Conservation (phyloP, 345 rosid genomes). For the Salix suchowensis region DNA sequence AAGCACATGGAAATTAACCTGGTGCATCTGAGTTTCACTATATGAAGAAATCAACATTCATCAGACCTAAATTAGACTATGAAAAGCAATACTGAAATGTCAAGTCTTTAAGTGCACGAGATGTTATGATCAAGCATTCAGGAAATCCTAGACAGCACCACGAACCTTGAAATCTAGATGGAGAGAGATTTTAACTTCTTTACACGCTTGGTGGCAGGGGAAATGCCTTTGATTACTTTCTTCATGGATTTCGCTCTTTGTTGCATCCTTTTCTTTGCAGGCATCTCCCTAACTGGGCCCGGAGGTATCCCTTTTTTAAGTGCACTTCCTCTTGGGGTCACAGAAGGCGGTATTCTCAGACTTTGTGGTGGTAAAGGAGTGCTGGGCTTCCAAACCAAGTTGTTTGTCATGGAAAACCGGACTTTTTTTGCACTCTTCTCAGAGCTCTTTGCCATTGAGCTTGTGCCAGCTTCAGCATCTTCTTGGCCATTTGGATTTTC, state of each 20-base stretch:
- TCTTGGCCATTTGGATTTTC: conserved; percentile 20
- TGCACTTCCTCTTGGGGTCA: conserved; percentile 96
- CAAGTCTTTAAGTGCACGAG: background rate
- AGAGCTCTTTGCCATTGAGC: conserved; percentile 30
- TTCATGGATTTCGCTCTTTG: conserved; percentile 46
- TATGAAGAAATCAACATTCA: background rate
- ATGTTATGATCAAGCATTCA: background rate
- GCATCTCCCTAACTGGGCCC: conserved; percentile 72
- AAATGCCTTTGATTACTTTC: conserved; percentile 42
- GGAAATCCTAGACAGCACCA: background rate
- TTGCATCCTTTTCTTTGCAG: conserved; percentile 48
- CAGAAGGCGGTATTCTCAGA: conserved; percentile 89
- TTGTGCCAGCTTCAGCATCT: conserved; percentile 36
- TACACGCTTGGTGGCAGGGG: conserved; percentile 40
- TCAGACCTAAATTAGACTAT: background rate
- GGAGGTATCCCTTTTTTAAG: conserved; percentile 85
- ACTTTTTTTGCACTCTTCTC: conserved; percentile 85
- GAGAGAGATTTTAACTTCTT: conserved; percentile 51
- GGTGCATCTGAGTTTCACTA: background rate
- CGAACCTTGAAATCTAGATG: conserved; percentile 1
- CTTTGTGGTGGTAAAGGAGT: conserved; percentile 88
- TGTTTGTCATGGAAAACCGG: conserved; percentile 78
- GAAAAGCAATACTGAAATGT: background rate
- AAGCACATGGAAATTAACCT: background rate
- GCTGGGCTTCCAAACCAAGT: conserved; percentile 95